phyloP scores from a whole-genome alignment of 805 yeast species.

The Yarrowia phangngaensis region DNA sequence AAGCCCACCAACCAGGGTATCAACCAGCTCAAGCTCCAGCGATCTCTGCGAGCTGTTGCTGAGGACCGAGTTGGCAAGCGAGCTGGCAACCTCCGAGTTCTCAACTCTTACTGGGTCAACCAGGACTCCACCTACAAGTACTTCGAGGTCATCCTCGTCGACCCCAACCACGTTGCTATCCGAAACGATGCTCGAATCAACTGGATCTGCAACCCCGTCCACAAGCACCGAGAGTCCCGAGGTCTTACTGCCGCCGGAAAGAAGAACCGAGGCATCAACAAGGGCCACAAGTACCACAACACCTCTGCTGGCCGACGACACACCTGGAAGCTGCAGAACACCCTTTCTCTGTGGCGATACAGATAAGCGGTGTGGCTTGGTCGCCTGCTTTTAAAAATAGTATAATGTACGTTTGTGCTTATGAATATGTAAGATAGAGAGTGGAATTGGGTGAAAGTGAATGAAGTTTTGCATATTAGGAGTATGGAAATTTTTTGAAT shows the following conservation, averaged over 20 bases:
- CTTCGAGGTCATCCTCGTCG: conserved; percentile 96
- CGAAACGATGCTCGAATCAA: conserved; percentile 97
- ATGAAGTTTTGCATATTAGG: no score
- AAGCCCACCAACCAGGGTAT: conserved; percentile 99
- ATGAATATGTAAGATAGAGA: neutral
- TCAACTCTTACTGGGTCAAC: conserved; percentile 99
- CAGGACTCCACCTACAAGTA: conserved; percentile 99
- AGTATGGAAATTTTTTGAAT: no score
- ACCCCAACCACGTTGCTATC: conserved; percentile 97
- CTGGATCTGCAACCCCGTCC: conserved; percentile 99
- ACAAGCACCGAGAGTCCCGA: conserved; percentile 99
- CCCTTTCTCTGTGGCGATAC: conserved; percentile 99
- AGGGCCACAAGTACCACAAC: conserved; percentile 99
- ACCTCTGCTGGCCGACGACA: conserved; percentile 98
- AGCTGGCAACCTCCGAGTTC: conserved; percentile 97
- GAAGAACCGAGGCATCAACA: conserved; percentile 99
- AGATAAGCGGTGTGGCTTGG: conserved; percentile 56
- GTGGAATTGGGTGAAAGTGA: neutral
- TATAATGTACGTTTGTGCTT: conserved; percentile 2
- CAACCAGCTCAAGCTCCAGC: conserved; percentile 98
- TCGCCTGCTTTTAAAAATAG: conserved; percentile 18
- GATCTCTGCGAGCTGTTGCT: conserved; percentile 95
- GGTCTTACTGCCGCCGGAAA: conserved; percentile 97
- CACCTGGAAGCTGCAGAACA: conserved; percentile 99
- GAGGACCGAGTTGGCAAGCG: conserved; percentile 99